Conservation (phyloP, 192 early-diverging fungal species). For the Mortierella alpina region DNA sequence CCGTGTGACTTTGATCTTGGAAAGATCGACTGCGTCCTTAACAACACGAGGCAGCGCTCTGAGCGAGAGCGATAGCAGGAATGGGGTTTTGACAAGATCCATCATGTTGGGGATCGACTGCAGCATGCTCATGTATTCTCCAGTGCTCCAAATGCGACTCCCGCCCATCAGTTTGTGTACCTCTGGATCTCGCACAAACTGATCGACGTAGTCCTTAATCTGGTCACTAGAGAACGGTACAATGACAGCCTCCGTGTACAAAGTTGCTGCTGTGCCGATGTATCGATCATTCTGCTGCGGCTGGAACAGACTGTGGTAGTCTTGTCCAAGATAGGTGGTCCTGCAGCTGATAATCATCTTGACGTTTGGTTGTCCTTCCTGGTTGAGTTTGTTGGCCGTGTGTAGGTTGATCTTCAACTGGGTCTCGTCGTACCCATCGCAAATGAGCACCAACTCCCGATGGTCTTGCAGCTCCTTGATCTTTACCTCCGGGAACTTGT, state of each 20-base stretch:
- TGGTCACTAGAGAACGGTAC: neutral
- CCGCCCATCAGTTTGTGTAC: too few species aligned
- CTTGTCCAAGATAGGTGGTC: neutral
- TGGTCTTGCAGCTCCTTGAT: neutral
- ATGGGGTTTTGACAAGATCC: slow-evolving; percentile 7
- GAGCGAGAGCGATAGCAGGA: slow-evolving; percentile 1
- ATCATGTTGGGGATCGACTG: neutral
- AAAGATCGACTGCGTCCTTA: slow-evolving; percentile 2
- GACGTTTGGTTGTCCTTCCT: too few species aligned
- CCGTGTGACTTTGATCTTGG: neutral
- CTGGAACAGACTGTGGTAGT: neutral
- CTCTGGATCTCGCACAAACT: too few species aligned
- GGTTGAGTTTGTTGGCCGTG: neutral
- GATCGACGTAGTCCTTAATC: slow-evolving; percentile 8
- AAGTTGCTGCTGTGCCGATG: too few species aligned
- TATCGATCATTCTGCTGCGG: neutral
- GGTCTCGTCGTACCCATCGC: slow-evolving; percentile 8
- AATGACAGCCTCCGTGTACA: slow-evolving; percentile 1
- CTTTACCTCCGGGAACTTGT: neutral
- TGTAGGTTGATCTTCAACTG: neutral
- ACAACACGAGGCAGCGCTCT: neutral
- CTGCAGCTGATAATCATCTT: slow-evolving; percentile 19
- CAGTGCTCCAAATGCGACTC: too few species aligned
- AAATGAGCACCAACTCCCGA: neutral
- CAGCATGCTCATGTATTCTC: too few species aligned